Percentiles rank a stretch among this genome's conserved stretches.
These are phyloP conservation scores for Globisporangium emineosum DNA, from an alignment of 352 stramenopile species.

Conservation along the genomic window DNA sequence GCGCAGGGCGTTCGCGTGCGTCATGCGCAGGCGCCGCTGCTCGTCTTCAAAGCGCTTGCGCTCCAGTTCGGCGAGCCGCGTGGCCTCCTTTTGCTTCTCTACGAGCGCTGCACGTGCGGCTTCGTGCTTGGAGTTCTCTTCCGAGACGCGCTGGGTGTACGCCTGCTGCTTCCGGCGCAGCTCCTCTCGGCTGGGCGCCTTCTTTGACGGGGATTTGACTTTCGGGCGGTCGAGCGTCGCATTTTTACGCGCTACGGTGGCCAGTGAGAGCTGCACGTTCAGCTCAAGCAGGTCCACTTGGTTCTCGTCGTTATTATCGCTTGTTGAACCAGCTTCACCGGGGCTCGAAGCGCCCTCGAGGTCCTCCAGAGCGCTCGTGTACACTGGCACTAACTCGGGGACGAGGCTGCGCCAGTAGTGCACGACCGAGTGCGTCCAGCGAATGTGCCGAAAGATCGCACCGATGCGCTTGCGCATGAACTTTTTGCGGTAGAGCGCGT, in stretches of 20 bases:
- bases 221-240: neutral
- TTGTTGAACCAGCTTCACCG: neutral
- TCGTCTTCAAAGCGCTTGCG: constrained; percentile 26
- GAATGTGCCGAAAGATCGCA: constrained; percentile 28
- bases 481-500: constrained; percentile 60
- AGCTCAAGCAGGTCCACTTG: neutral
- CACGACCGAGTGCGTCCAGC: constrained; percentile 26
- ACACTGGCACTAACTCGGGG: constrained; percentile 7
- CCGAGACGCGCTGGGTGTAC: constrained; percentile 37
- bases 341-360: neutral
- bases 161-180: constrained; percentile 31
- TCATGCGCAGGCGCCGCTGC: constrained; percentile 25
- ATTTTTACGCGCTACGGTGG: neutral
- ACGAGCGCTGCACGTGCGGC: constrained; percentile 16
- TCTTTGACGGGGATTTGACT: neutral
- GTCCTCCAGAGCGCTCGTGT: neutral
- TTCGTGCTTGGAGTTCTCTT: constrained; percentile 39
- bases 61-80: constrained; percentile 23
- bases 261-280: neutral
- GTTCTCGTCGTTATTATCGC: neutral
- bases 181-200: constrained; percentile 10
- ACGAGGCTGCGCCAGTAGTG: constrained; percentile 38
- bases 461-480: constrained; percentile 45
- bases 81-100: constrained; percentile 29
- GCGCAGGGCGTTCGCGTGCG: constrained; percentile 25